Evolutionary conservation across 2,329 filamentous ascomycete genomes (phyloP).

Genomic region (Alternaria brassicae): DNA sequence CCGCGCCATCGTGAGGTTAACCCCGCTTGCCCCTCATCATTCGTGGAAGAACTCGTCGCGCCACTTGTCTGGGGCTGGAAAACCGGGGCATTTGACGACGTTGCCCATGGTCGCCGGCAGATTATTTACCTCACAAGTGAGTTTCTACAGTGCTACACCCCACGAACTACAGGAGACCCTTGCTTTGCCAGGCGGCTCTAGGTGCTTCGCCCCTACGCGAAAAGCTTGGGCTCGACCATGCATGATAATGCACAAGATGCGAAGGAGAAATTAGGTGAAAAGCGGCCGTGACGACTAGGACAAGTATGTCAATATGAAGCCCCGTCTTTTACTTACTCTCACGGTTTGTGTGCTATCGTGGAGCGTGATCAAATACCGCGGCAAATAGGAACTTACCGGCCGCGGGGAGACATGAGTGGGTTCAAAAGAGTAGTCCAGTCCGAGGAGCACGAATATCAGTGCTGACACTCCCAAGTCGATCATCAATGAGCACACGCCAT

Average conservation of each 20-base stretch:
- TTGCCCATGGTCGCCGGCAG: conserved; percentile 10
- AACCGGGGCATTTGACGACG: conserved; percentile 12
- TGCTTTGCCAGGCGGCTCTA: conserved; percentile 8
- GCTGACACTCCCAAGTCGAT: neutral
- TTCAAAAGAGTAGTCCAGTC: neutral
- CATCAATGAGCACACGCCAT: neutral
- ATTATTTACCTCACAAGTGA: conserved; percentile 20
- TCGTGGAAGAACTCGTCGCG: conserved; percentile 25
- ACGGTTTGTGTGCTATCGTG: neutral
- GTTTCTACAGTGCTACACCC: neutral
- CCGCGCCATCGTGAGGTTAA: conserved; percentile 15
- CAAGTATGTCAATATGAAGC: neutral
- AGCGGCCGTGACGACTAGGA: neutral
- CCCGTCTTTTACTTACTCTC: neutral
- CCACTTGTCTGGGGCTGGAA: conserved; percentile 22
- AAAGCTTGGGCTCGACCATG: conserved; percentile 24
- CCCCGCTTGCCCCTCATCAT: conserved; percentile 21
- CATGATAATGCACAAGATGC: neutral
- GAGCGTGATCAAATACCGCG: conserved; percentile 4
- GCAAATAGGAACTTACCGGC: conserved; percentile 7
- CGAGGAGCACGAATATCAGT: neutral
- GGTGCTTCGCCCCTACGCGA: conserved; percentile 24
- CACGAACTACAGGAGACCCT: conserved; percentile 1
- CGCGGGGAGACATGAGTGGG: neutral
- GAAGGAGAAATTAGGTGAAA: neutral